Percentiles rank a stretch among this genome's conserved stretches.
These are phyloP conservation scores for Bryum argenteum DNA, from an alignment of 225 moss, liverwort and hornwort species.

Conservation along the genomic window DNA sequence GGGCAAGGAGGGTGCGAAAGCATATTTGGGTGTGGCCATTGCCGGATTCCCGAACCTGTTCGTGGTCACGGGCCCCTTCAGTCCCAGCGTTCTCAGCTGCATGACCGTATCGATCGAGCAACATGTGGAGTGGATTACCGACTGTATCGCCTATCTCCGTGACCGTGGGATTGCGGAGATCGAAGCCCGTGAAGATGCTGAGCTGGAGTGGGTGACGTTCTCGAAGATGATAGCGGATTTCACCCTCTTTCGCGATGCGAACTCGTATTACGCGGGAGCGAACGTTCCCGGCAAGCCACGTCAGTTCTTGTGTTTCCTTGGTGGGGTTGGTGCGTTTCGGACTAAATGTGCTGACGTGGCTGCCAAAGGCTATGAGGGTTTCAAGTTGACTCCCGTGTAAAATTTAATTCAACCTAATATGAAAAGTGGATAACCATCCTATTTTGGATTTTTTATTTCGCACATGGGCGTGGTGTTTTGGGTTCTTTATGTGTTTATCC, in stretches of 20 bases:
- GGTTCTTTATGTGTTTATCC: too few species aligned
- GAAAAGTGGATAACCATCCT: too few species aligned
- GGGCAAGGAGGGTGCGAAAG: background rate
- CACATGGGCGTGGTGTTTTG: too few species aligned
- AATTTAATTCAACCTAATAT: too few species aligned
- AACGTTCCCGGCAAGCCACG: constrained; percentile 22
- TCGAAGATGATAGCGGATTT: background rate
- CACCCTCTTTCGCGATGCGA: background rate
- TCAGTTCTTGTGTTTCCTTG: background rate
- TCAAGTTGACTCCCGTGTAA: background rate
- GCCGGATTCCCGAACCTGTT: constrained; percentile 22
- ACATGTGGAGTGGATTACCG: constrained; percentile 23
- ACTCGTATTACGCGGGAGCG: background rate
- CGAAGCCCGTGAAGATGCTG: background rate
- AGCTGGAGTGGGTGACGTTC: constrained; percentile 20
- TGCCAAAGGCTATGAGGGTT: constrained; percentile 19
- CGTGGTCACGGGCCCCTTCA: background rate
- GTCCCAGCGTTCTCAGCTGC: background rate
- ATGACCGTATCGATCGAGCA: constrained; percentile 5
- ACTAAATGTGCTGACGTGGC: background rate
- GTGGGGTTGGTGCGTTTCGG: constrained; percentile 1
- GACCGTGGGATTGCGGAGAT: background rate
- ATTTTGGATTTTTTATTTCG: too few species aligned
- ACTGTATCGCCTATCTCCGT: background rate
- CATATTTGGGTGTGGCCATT: constrained; percentile 17